phyloP scores from a whole-genome alignment of 805 yeast genomes.

The Brettanomyces bruxellensis region DNA sequence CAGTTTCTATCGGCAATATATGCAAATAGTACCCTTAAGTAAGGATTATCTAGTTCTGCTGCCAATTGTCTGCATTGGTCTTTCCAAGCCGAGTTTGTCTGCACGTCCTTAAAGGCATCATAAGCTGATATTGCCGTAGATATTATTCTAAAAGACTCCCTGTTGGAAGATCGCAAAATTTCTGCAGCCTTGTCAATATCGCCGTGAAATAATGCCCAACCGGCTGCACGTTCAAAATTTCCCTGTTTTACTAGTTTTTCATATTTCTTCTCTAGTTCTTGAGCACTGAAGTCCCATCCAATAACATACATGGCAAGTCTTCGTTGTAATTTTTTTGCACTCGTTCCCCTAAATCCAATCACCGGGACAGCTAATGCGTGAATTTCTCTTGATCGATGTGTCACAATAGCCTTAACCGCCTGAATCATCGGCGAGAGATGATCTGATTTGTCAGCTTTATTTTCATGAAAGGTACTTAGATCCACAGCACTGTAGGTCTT shows the following conservation, averaged over 20 bases:
- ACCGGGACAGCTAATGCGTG: constrained; percentile 33
- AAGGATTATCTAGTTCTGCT: constrained; percentile 82
- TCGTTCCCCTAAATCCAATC: constrained; percentile 34
- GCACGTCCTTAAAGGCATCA: constrained; percentile 50
- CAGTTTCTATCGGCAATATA: constrained; percentile 90
- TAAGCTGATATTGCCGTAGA: constrained; percentile 94
- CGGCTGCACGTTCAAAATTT: constrained; percentile 84
- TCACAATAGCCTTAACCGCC: constrained; percentile 45
- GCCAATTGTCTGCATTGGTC: constrained; percentile 87
- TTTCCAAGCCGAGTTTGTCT: constrained; percentile 74
- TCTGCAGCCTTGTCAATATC: constrained; percentile 74
- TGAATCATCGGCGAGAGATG: constrained; percentile 24
- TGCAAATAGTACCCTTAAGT: constrained; percentile 85
- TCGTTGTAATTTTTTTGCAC: constrained; percentile 54
- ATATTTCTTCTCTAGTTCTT: constrained; percentile 66
- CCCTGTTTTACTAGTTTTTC: constrained; percentile 46
- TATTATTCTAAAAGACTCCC: constrained; percentile 64
- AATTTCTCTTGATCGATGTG: constrained; percentile 33
- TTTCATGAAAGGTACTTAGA: background rate
- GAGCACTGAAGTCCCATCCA: constrained; percentile 81
- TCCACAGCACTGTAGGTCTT: constrained; percentile 3
- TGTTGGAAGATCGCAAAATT: constrained; percentile 66
- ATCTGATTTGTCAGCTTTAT: constrained; percentile 10
- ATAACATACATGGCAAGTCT: constrained; percentile 72
- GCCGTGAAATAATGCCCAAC: constrained; percentile 95